A percentile compares a stretch with the other conserved stretches of the same genome.
Evolutionary conservation across 495 filamentous ascomycete genomes (phyloP).

Genomic region (Neohortaea acidophila): DNA sequence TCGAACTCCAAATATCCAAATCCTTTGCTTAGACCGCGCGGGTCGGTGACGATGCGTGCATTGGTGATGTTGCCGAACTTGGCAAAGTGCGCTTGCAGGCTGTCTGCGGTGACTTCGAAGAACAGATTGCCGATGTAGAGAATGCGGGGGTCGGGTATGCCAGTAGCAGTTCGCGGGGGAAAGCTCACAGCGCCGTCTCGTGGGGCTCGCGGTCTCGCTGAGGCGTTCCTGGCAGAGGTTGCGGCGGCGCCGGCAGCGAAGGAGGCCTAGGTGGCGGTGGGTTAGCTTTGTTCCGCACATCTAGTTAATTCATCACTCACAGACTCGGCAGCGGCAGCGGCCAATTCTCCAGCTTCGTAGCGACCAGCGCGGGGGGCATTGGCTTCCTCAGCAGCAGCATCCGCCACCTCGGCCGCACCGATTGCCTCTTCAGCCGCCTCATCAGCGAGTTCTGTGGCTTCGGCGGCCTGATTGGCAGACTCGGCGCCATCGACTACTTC

Average conservation of each 20-base stretch:
- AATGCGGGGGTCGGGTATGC: constrained; percentile 16
- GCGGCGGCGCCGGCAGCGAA: constrained; percentile 4
- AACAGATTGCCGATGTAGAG: constrained; percentile 77
- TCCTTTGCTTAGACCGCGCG: constrained; percentile 74
- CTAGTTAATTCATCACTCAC: neutral
- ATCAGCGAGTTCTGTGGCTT: constrained; percentile 1
- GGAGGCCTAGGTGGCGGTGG: constrained; percentile 3
- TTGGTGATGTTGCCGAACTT: constrained; percentile 30
- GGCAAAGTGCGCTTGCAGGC: constrained; percentile 24
- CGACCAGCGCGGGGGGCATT: too few relatives aligned
- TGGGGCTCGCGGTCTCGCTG: too few relatives aligned
- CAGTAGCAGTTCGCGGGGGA: too few relatives aligned
- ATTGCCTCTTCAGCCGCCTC: constrained; percentile 1
- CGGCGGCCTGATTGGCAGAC: too few relatives aligned
- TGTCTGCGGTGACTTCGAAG: constrained; percentile 47
- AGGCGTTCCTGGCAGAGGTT: constrained; percentile 1
- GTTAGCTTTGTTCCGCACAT: neutral
- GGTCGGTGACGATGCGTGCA: constrained; percentile 47
- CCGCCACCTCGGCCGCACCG: neutral
- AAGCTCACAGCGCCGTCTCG: too few relatives aligned
- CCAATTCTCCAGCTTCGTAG: too few relatives aligned
- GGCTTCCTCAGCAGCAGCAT: neutral
- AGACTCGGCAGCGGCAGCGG: neutral
- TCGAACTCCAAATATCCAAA: constrained; percentile 67
- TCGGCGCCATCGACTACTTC: too few relatives aligned